phyloP scores from a whole-genome alignment of 2,329 filamentous ascomycete genomes.

The Triangularia verruculosa region DNA sequence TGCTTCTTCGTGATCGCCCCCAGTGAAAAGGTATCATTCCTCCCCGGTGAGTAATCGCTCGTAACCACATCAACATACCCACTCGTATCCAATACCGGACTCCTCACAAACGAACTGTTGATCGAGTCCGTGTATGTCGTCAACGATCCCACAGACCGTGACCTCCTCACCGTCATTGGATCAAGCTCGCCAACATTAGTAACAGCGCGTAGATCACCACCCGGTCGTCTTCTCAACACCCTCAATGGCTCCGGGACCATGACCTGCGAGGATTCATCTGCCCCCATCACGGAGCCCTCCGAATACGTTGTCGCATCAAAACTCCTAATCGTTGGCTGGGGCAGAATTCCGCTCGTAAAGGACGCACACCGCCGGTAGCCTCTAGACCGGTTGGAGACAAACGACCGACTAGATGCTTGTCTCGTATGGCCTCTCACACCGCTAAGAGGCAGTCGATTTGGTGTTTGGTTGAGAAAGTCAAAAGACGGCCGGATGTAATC shows the following conservation, averaged over 20 bases:
- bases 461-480: slow-evolving; percentile 31
- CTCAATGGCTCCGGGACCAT: slow-evolving; percentile 53
- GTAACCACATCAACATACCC: slow-evolving; percentile 45
- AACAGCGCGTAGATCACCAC: slow-evolving; percentile 69
- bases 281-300: slow-evolving; percentile 45
- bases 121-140: slow-evolving; percentile 60
- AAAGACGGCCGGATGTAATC: slow-evolving; percentile 35
- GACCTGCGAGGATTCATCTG: slow-evolving; percentile 39
- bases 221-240: slow-evolving; percentile 67
- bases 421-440: slow-evolving; percentile 41
- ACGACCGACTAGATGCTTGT: slow-evolving; percentile 48
- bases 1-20: slow-evolving; percentile 55
- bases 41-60: slow-evolving; percentile 42
- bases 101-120: slow-evolving; percentile 54
- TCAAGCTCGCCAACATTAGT: slow-evolving; percentile 63
- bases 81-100: slow-evolving; percentile 38
- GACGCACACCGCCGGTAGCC: slow-evolving; percentile 58
- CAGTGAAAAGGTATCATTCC: slow-evolving; percentile 52
- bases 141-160: slow-evolving; percentile 58
- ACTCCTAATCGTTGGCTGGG: slow-evolving; percentile 53
- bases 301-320: slow-evolving; percentile 60
- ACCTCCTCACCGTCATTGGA: slow-evolving; percentile 45
- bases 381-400: slow-evolving; percentile 49
- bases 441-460: slow-evolving; percentile 36
- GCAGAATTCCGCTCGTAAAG: slow-evolving; percentile 54